These are phyloP conservation scores for Microbotryum violaceum DNA, from an alignment of 1,284 basidiomycete genomes.

Conservation along the genomic window DNA sequence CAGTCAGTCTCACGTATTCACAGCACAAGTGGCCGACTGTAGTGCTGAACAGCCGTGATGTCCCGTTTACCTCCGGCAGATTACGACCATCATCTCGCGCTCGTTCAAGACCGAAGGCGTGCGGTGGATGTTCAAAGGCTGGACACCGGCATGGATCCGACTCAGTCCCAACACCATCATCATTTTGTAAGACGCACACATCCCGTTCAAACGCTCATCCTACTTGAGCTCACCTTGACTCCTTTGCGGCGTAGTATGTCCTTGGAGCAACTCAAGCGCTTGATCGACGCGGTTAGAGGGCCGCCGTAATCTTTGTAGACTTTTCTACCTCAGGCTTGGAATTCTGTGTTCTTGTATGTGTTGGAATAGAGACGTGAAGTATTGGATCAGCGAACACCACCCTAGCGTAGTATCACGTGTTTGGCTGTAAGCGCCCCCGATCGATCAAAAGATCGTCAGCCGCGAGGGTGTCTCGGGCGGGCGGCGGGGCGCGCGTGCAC, in stretches of 20 bases:
- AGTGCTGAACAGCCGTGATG: conserved; percentile 6
- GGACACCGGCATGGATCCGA: conserved; percentile 38
- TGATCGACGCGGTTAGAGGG: conserved; percentile 10
- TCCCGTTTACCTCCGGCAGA: conserved; percentile 48
- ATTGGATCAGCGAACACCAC: too few species aligned
- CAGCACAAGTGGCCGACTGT: neutral
- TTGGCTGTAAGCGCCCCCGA: too few species aligned
- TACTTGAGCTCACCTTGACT: neutral
- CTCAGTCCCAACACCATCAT: conserved; percentile 34
- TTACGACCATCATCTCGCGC: conserved; percentile 59
- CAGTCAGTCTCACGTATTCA: conserved; percentile 45
- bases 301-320: too few species aligned
- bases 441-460: too few species aligned
- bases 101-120: conserved; percentile 71
- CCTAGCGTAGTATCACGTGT: too few species aligned
- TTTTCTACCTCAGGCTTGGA: neutral
- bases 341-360: neutral
- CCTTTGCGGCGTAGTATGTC: conserved; percentile 15
- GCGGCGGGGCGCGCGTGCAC: too few species aligned
- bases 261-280: conserved; percentile 28
- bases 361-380: neutral
- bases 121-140: conserved; percentile 85
- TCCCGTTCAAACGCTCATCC: neutral
- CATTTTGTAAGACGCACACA: conserved; percentile 20
- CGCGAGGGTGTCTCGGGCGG: too few species aligned